Conservation (phyloP, 805 yeast species). For the Wickerhamomyces rabaulensis region DNA sequence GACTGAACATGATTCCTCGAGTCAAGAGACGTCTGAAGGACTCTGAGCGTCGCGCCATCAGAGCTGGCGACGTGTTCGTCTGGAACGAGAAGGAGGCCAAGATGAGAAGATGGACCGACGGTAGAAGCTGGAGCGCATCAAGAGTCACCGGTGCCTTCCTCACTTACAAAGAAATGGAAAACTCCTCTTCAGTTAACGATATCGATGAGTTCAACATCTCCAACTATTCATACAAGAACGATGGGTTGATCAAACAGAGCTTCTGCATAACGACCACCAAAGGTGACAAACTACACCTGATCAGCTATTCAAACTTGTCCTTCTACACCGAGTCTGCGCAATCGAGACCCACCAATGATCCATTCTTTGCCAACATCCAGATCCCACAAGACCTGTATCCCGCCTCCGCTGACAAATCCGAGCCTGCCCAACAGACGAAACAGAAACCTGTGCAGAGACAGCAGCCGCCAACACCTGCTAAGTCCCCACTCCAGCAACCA, state of each 20-base stretch:
- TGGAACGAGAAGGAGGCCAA: slow-evolving; percentile 72
- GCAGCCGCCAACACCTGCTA: not conserved
- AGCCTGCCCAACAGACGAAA: not conserved
- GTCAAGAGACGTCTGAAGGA: slow-evolving; percentile 54
- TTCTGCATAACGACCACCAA: slow-evolving; percentile 50
- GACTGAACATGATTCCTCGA: slow-evolving; percentile 51
- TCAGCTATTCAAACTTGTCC: slow-evolving; percentile 40
- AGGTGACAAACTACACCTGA: slow-evolving; percentile 53
- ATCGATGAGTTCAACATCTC: slow-evolving; percentile 2
- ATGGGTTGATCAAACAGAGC: slow-evolving; percentile 62
- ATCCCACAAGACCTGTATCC: slow-evolving; percentile 35
- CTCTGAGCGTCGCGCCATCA: slow-evolving; percentile 42
- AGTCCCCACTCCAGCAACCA: slow-evolving; percentile 1
- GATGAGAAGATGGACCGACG: slow-evolving; percentile 78
- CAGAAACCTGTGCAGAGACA: no score
- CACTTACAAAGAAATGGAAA: slow-evolving; percentile 57
- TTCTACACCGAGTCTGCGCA: slow-evolving; percentile 1
- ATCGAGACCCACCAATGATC: slow-evolving; percentile 42
- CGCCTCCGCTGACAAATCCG: not conserved
- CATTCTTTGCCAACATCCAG: slow-evolving; percentile 21
- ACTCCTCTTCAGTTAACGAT: slow-evolving; percentile 3
- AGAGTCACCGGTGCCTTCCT: slow-evolving; percentile 61
- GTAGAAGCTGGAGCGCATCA: slow-evolving; percentile 67
- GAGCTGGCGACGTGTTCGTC: slow-evolving; percentile 56
- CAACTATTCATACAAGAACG: slow-evolving; percentile 33